These are phyloP conservation scores for Chlorella ohadii DNA, from an alignment of 139 green algal species.

Conservation along the genomic window DNA sequence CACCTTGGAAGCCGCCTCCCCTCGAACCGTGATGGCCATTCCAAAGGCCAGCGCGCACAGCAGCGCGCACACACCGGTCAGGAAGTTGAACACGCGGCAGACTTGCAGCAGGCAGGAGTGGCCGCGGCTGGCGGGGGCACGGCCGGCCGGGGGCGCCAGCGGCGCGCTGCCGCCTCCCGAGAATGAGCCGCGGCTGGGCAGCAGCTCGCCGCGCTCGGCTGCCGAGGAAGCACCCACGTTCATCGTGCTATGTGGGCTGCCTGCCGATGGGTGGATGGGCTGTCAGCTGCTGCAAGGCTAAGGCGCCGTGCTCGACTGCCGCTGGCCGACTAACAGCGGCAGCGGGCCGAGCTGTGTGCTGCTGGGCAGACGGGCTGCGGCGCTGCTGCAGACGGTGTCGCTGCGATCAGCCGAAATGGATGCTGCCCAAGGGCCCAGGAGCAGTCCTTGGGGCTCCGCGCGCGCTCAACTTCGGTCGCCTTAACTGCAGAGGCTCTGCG, in stretches of 20 bases:
- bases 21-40: constrained; percentile 22
- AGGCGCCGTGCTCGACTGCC: too few species aligned
- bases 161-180: not conserved
- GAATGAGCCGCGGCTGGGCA: not conserved
- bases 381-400: too few species aligned
- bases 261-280: not conserved
- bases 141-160: not conserved
- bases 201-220: constrained; percentile 6
- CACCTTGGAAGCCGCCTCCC: constrained; percentile 18
- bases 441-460: too few species aligned
- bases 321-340: too few species aligned
- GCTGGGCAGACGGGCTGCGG: not conserved
- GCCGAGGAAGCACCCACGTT: not conserved
- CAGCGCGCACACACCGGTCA: constrained; percentile 34
- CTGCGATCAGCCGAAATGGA: too few species aligned
- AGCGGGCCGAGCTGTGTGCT: not conserved
- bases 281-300: too few species aligned
- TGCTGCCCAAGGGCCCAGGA: too few species aligned
- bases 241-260: not conserved
- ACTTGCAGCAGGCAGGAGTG: constrained; percentile 25
- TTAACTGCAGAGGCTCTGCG: too few species aligned
- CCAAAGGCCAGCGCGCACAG: constrained; percentile 38
- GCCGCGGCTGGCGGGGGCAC: not conserved
- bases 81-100: constrained; percentile 45
- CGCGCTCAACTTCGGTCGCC: too few species aligned